Conservation (phyloP, 345 rosid species). For the Geranium rotundifolium region DNA sequence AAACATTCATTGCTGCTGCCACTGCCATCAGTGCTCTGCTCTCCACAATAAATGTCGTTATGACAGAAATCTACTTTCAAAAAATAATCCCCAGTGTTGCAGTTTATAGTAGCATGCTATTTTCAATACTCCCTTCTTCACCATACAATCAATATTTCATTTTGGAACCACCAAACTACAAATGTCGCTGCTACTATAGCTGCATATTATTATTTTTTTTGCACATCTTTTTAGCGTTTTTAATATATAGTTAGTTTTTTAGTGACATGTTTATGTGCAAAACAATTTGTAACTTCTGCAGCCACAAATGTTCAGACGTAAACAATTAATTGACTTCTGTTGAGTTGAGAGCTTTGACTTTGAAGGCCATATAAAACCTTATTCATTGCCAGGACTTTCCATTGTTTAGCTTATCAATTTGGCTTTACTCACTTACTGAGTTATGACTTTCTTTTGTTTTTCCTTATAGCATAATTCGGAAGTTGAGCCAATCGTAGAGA, state of each 20-base stretch:
- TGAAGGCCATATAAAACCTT: no score
- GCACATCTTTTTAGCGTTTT: no score
- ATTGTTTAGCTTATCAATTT: background rate
- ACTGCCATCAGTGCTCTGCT: slow-evolving; percentile 1
- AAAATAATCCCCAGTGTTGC: background rate
- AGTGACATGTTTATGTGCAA: background rate
- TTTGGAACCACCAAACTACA: background rate
- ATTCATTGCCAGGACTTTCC: no score
- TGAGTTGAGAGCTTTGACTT: background rate
- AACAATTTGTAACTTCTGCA: background rate
- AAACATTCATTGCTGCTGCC: background rate
- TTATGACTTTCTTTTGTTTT: background rate
- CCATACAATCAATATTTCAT: background rate
- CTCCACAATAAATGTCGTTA: no score
- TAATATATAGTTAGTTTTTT: background rate
- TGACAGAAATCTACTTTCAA: background rate
- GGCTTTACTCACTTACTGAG: no score
- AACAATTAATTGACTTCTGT: background rate
- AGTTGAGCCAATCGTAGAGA: slow-evolving; percentile 44
- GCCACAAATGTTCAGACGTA: background rate
- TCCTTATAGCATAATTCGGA: slow-evolving; percentile 42
- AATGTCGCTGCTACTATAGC: background rate
- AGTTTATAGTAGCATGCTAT: background rate
- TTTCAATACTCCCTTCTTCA: background rate
- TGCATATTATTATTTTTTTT: no score